A percentile compares a stretch with the other conserved stretches of the same genome.
phyloP scores from a whole-genome alignment of 108 stramenopile genomes.

The Cyclostephanos invisitatus region DNA sequence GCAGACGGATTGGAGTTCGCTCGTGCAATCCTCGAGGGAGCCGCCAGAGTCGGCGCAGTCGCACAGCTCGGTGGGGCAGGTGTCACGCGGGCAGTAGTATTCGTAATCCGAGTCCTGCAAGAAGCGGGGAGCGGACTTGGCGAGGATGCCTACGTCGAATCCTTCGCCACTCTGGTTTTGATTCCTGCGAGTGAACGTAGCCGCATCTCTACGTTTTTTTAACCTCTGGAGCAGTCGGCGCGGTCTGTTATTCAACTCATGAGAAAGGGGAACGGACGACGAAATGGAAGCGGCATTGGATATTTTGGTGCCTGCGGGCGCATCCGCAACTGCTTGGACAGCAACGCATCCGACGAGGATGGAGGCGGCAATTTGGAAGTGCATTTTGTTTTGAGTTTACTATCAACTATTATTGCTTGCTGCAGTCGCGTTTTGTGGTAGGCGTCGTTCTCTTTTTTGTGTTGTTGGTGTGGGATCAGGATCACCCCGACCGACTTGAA shows the following conservation, averaged over 20 bases:
- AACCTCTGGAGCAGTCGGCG: conserved; percentile 28
- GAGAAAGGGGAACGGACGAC: not conserved
- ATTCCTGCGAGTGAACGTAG: not conserved
- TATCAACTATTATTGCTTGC: not conserved
- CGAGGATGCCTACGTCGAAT: conserved; percentile 31
- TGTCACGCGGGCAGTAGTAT: conserved; percentile 46
- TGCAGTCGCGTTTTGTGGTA: too few relatives aligned
- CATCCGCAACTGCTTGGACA: conserved; percentile 6
- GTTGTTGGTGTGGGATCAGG: too few relatives aligned
- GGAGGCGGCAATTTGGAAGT: conserved; percentile 12
- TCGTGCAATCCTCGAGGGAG: conserved; percentile 40
- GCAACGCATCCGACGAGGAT: conserved; percentile 11
- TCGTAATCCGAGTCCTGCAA: conserved; percentile 27
- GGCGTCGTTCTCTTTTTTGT: too few relatives aligned
- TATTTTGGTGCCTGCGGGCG: not conserved
- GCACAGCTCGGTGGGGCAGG: conserved; percentile 45
- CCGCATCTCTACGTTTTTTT: conserved; percentile 11
- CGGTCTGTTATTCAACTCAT: conserved; percentile 1
- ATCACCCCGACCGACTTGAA: too few relatives aligned
- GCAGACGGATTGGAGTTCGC: conserved; percentile 41
- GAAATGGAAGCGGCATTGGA: not conserved
- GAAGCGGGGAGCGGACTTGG: conserved; percentile 27
- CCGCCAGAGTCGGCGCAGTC: conserved; percentile 47
- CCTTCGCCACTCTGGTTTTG: not conserved
- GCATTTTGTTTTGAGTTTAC: not conserved